Percentiles rank a stretch among this genome's conserved stretches.
These are phyloP conservation scores for Bryum argenteum DNA, from an alignment of 225 moss, liverwort and hornwort genomes.

Conservation along the genomic window DNA sequence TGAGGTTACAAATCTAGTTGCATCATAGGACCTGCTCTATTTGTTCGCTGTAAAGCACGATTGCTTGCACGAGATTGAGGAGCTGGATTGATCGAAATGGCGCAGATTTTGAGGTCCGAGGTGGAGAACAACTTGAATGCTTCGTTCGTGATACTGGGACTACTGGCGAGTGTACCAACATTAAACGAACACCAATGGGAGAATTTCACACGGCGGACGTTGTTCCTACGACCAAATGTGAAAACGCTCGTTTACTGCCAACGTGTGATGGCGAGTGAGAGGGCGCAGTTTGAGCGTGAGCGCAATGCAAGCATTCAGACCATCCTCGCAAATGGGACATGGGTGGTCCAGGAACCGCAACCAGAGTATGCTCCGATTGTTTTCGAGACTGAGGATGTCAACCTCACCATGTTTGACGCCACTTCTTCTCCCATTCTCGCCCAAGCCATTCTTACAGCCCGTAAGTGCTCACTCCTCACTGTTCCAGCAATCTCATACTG, in stretches of 20 bases:
- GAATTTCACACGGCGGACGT: constrained; percentile 55
- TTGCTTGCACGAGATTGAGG: neutral
- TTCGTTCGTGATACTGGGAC: constrained; percentile 69
- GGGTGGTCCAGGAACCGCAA: constrained; percentile 25
- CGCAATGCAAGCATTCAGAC: constrained; percentile 47
- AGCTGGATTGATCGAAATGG: constrained; percentile 10
- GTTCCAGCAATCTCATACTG: neutral
- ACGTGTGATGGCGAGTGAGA: constrained; percentile 50
- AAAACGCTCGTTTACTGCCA: constrained; percentile 50
- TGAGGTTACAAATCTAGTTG: neutral
- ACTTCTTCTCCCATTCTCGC: constrained; percentile 35
- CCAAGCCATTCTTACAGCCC: constrained; percentile 35
- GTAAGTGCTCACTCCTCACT: constrained; percentile 31
- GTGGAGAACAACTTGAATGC: constrained; percentile 72
- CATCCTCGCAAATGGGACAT: constrained; percentile 19
- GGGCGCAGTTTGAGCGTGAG: constrained; percentile 57
- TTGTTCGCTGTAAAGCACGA: neutral
- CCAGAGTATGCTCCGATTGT: constrained; percentile 65
- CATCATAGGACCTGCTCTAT: no score
- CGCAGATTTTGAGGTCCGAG: constrained; percentile 65
- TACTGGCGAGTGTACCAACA: constrained; percentile 39
- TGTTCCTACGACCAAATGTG: constrained; percentile 59
- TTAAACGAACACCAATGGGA: constrained; percentile 43
- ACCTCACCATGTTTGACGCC: constrained; percentile 45
- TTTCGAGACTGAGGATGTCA: constrained; percentile 31